phyloP scores from a whole-genome alignment of 805 yeast genomes.

The Pichia cephalocereana region DNA sequence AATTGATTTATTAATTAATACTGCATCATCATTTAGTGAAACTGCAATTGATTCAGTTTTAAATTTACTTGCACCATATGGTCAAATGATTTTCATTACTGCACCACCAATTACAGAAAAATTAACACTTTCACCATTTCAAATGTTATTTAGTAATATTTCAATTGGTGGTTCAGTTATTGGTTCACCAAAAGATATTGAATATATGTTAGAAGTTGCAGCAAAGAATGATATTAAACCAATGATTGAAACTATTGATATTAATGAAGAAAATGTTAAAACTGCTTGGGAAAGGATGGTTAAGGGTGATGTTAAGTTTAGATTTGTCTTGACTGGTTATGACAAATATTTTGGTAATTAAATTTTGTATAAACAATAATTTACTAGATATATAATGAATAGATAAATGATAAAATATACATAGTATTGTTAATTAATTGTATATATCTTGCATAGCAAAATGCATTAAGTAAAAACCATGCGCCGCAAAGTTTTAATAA shows the following conservation, averaged over 20 bases:
- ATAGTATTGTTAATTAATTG: too few species aligned
- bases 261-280: constrained; percentile 33
- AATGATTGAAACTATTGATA: constrained; percentile 44
- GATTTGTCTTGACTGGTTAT: constrained; percentile 43
- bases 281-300: constrained; percentile 39
- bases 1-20: constrained; percentile 42
- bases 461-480: too few species aligned
- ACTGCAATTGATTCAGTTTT: constrained; percentile 18
- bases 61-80: constrained; percentile 22
- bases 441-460: too few species aligned
- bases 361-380: not conserved
- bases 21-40: constrained; percentile 35
- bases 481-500: too few species aligned
- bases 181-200: constrained; percentile 39
- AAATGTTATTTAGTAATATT: constrained; percentile 25
- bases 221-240: constrained; percentile 38
- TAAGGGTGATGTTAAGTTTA: constrained; percentile 42
- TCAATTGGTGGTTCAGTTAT: constrained; percentile 26
- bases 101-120: constrained; percentile 31
- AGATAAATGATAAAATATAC: too few species aligned
- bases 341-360: constrained; percentile 25
- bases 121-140: constrained; percentile 26
- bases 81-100: constrained; percentile 24
- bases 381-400: too few species aligned
- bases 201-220: constrained; percentile 39